Evolutionary conservation across 805 yeast genomes (phyloP).

Genomic region (Saccharomyces mikatae): DNA sequence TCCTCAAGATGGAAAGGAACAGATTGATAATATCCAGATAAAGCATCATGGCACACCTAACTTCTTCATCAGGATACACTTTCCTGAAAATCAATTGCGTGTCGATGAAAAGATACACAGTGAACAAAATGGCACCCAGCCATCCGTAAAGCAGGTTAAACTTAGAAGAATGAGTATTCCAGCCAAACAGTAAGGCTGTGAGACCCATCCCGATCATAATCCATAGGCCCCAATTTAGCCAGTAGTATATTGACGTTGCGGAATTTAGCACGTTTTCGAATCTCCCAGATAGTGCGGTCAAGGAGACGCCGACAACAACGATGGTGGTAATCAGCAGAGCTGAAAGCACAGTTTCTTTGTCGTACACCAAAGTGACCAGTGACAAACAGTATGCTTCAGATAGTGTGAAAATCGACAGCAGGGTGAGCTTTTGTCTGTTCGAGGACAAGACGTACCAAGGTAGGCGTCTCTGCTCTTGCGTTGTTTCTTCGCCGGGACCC

Average conservation of each 20-base stretch:
- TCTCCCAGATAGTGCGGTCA: conserved; percentile 65
- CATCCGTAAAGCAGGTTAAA: conserved; percentile 60
- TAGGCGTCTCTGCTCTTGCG: conserved; percentile 1
- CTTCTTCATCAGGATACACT: conserved; percentile 74
- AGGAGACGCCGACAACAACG: conserved; percentile 67
- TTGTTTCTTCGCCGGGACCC: conserved; percentile 3
- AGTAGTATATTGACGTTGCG: conserved; percentile 29
- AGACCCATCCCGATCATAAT: conserved; percentile 65
- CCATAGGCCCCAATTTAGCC: conserved; percentile 50
- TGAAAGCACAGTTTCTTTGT: conserved; percentile 55
- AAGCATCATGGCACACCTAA: conserved; percentile 68
- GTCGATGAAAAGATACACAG: conserved; percentile 66
- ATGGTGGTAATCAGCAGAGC: conserved; percentile 63
- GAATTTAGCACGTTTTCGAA: conserved; percentile 25
- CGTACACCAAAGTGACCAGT: conserved; percentile 52
- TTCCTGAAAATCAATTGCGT: conserved; percentile 73
- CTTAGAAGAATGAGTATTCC: conserved; percentile 38
- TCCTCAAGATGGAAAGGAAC: conserved; percentile 66
- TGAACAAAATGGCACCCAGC: conserved; percentile 66
- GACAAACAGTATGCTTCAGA: conserved; percentile 72
- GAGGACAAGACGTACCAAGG: conserved; percentile 28
- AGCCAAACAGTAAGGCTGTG: conserved; percentile 53
- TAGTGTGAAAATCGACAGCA: conserved; percentile 60
- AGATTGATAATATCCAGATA: conserved; percentile 79
- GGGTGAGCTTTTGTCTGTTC: conserved; percentile 32